Evolutionary conservation across 1,139 yeast species (phyloP).

Genomic region (Scheffersomyces parashehatae): DNA sequence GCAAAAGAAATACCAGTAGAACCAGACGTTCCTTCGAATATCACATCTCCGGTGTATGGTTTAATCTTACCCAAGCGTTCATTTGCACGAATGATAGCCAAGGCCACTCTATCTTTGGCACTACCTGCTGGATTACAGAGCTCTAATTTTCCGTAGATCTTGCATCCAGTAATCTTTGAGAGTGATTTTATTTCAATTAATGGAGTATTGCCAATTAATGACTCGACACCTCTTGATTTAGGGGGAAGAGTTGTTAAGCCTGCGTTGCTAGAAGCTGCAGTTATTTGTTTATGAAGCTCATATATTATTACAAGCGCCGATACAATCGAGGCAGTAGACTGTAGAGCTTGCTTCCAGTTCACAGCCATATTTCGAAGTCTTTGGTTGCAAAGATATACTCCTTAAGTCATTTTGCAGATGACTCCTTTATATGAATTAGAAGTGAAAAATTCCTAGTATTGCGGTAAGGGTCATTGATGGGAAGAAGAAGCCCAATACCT

Average conservation of each 20-base stretch:
- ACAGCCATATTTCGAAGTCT: not conserved
- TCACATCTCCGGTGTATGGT: conserved; percentile 60
- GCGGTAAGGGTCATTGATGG: too few relatives aligned
- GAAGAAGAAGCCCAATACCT: too few relatives aligned
- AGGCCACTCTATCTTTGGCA: conserved; percentile 92
- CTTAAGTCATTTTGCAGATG: too few relatives aligned
- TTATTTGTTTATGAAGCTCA: conserved; percentile 6
- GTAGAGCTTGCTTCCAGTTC: conserved; percentile 7
- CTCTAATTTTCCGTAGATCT: conserved; percentile 85
- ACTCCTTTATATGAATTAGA: too few relatives aligned
- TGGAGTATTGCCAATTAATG: conserved; percentile 88
- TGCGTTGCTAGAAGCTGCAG: not conserved
- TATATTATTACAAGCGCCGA: conserved; percentile 8
- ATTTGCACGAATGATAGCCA: conserved; percentile 73
- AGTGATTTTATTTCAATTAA: conserved; percentile 75
- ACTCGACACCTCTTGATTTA: conserved; percentile 40
- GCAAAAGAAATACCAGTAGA: conserved; percentile 96
- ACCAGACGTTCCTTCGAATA: conserved; percentile 94
- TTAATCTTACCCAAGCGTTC: conserved; percentile 58
- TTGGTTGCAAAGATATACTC: too few relatives aligned
- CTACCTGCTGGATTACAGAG: conserved; percentile 91
- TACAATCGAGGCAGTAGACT: conserved; percentile 8
- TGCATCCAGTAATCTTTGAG: conserved; percentile 75
- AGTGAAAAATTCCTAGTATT: too few relatives aligned
- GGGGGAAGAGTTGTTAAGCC: conserved; percentile 24